Base-by-base conservation (phyloP, 2,329 filamentous ascomycete genomes). In the Davidsoniella eucalypti region DNA sequence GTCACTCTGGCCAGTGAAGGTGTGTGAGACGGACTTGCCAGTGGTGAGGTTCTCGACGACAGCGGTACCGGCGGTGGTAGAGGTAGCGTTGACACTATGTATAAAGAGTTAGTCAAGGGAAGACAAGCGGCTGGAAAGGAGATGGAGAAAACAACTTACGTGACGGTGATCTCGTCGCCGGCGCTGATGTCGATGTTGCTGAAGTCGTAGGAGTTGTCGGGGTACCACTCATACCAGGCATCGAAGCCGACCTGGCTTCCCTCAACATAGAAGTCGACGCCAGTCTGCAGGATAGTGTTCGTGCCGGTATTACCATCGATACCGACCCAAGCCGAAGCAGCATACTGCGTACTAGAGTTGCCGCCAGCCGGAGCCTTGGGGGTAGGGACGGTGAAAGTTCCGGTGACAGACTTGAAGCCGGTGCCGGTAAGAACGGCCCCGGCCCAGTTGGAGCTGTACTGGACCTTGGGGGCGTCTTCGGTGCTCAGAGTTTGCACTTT, bases 21-120 rank as follows among this genome's bases (percentile, higher is more conserved):
- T 67, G 61, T 80, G 70, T 14, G 66, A 67, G 25, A 73, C 73
- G 4, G 58, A 67, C 58, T 72, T 59, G 42, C 73, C 73, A 2
- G 67, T 76, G 8, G 64, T 68, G 54, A 67, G 56, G 60, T 79
- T 79, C 55, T 73, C 55, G 5, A 63, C 55, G 1, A 54, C 57
- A 14, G 61, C 61, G n/a, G 55, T 50, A 25, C 60, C 60, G 17
- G 46, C 54, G 6, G 49, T 59, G 49, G 51, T 56, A 50, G 57
- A 57, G 21, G 53, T 55, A 21, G 56, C 55, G 18, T 55, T 56
- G 46, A 58, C 56, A 36, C 49, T 56, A 5, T 8, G 6, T n/a
- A 14, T 36, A 51, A 46, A 40, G 42, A 25, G 49, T 46, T 46
- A 46, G 37, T 47, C 5, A 23, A 18, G 39, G 14, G 14, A 21